phyloP scores from a whole-genome alignment of 257 asterid species.

The Linaria vulgaris region DNA sequence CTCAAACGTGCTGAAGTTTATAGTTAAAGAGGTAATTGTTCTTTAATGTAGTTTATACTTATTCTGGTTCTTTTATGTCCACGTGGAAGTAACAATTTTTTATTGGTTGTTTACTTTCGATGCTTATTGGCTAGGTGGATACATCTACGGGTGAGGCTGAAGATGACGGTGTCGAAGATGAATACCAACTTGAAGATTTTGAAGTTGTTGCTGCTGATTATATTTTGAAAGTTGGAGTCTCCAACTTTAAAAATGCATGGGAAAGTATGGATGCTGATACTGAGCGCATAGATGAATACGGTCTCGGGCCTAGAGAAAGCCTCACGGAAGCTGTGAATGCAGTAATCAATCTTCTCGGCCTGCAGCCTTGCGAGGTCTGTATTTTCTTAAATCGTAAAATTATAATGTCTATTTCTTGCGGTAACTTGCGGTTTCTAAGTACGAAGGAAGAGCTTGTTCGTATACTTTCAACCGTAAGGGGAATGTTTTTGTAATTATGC shows the following conservation, averaged over 20 bases:
- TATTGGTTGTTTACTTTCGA: neutral
- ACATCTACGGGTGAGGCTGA: slow-evolving; percentile 94
- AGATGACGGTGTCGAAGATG: slow-evolving; percentile 98
- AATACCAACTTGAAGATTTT: slow-evolving; percentile 94
- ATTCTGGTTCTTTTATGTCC: neutral
- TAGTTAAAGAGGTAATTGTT: slow-evolving; percentile 79
- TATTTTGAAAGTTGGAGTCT: slow-evolving; percentile 82
- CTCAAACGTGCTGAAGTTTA: slow-evolving; percentile 79
- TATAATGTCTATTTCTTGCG: neutral
- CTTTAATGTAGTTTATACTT: neutral
- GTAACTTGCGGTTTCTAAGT: no score
- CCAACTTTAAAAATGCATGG: slow-evolving; percentile 98
- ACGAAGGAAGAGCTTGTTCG: no score
- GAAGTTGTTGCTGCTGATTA: slow-evolving; percentile 95
- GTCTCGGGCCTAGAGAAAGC: slow-evolving; percentile 94
- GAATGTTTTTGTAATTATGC: no score
- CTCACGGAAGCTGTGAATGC: slow-evolving; percentile 85
- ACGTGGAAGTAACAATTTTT: neutral
- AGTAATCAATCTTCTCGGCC: slow-evolving; percentile 86
- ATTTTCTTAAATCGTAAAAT: neutral
- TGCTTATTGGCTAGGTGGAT: slow-evolving; percentile 61
- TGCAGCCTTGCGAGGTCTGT: slow-evolving; percentile 99
- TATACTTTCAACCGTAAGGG: no score
- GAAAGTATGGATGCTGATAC: slow-evolving; percentile 74
- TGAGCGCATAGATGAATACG: slow-evolving; percentile 88